A percentile compares a stretch with the other conserved stretches of the same genome.
Conservation (phyloP, 345 rosid species). For the Arabidopsis arenosa region DNA sequence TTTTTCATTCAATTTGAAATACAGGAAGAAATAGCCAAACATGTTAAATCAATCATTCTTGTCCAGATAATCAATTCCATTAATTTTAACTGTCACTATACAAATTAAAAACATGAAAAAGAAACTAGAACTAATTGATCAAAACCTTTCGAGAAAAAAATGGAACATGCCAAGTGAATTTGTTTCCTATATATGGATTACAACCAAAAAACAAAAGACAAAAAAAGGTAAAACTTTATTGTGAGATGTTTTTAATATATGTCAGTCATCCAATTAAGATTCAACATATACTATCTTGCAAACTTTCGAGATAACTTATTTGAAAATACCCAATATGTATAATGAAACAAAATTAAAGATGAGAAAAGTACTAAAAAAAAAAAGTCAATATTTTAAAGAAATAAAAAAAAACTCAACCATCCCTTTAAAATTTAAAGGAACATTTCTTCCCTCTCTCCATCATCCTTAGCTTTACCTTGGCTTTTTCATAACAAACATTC, state of each 20-base stretch:
- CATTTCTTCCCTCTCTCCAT: background rate
- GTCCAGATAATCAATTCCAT: conserved; percentile 3
- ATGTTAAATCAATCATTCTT: conserved; percentile 22
- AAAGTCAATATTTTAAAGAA: background rate
- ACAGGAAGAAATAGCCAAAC: conserved; percentile 1
- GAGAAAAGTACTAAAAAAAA: background rate
- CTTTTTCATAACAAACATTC: background rate
- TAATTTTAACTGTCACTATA: background rate
- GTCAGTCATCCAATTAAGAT: background rate
- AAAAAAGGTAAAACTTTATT: background rate
- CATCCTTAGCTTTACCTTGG: background rate
- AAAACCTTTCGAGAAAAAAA: background rate
- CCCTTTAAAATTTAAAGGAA: background rate
- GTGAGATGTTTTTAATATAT: background rate
- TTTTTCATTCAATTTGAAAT: background rate
- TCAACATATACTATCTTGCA: background rate
- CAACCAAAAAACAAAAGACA: conserved; percentile 8
- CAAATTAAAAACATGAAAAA: conserved; percentile 13
- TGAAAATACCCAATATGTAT: background rate
- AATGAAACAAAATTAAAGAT: background rate
- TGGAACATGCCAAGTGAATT: conserved; percentile 16
- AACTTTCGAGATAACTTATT: background rate
- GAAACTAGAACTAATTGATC: background rate
- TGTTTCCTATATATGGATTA: conserved; percentile 21
- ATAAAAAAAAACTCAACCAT: background rate